phyloP scores from a whole-genome alignment of 2,329 filamentous ascomycete species.

The Aspergillus intermedius region DNA sequence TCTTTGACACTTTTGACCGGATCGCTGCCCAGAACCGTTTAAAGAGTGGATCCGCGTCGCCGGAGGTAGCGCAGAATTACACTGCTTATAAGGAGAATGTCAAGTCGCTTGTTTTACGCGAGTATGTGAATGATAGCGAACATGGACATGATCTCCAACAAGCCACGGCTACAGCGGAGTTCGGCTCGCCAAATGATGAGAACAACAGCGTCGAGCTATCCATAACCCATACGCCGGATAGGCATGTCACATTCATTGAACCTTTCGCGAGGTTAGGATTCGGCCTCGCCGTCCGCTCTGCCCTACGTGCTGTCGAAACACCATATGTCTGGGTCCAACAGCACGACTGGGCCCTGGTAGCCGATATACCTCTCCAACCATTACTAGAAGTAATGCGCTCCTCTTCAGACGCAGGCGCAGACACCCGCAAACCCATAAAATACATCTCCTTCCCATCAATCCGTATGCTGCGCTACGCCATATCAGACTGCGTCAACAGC shows the following conservation, averaged over 20 bases:
- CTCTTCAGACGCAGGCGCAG: not conserved
- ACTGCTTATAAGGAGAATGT: slow-evolving; percentile 1
- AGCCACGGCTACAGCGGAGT: slow-evolving; percentile 1
- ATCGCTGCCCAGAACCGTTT: slow-evolving; percentile 1
- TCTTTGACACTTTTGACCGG: slow-evolving; percentile 6
- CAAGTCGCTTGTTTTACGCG: not conserved
- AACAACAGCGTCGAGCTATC: slow-evolving; percentile 1
- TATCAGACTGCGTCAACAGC: not conserved
- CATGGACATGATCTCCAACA: not conserved
- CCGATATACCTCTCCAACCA: slow-evolving; percentile 1
- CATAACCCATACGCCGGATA: slow-evolving; percentile 1
- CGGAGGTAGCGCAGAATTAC: slow-evolving; percentile 1
- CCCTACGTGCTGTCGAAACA: slow-evolving; percentile 3
- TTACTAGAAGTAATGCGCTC: slow-evolving; percentile 3
- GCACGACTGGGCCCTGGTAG: slow-evolving; percentile 7
- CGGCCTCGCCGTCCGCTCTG: slow-evolving; percentile 5
- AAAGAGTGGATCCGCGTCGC: slow-evolving; percentile 3
- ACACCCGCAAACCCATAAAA: not conserved
- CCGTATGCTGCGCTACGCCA: slow-evolving; percentile 2
- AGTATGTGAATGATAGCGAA: not conserved
- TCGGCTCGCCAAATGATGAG: slow-evolving; percentile 1
- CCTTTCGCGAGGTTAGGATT: slow-evolving; percentile 4
- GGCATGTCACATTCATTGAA: slow-evolving; percentile 4
- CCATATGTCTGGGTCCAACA: slow-evolving; percentile 9
- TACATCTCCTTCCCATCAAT: slow-evolving; percentile 3